Conservation (phyloP, 495 filamentous ascomycete species). For the Baudoinia panamericana region DNA sequence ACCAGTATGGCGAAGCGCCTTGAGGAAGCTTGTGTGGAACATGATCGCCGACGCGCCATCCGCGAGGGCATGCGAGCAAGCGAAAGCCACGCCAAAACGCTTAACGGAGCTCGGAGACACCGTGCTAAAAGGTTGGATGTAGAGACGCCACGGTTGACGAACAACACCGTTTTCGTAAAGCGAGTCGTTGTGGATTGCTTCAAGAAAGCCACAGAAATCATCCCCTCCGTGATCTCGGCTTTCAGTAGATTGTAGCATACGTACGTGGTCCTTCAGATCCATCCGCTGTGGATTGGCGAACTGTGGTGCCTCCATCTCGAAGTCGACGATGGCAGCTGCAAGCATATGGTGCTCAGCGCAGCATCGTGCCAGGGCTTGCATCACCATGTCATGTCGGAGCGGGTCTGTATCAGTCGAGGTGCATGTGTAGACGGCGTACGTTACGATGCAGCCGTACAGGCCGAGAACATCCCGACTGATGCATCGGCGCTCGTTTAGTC, state of each 20-base stretch:
- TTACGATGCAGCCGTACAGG: background rate
- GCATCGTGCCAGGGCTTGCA: background rate
- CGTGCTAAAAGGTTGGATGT: background rate
- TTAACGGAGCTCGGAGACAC: too few species aligned
- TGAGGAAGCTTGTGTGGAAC: background rate
- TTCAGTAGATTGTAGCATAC: background rate
- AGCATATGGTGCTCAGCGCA: background rate
- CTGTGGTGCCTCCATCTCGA: background rate
- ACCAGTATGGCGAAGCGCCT: background rate
- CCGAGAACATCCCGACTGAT: background rate
- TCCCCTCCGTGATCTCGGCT: background rate
- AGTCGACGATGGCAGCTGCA: background rate
- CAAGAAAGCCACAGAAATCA: background rate
- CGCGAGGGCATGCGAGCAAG: constrained; percentile 1
- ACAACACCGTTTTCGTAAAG: background rate
- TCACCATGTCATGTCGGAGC: background rate
- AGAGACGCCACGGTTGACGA: background rate
- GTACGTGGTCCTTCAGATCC: background rate
- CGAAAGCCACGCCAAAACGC: background rate
- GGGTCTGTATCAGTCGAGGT: background rate
- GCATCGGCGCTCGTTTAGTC: constrained; percentile 2
- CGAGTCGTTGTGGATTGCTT: background rate
- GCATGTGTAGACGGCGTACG: background rate
- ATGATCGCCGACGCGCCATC: background rate
- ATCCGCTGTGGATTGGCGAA: background rate